Evolutionary conservation across 345 rosid species (phyloP).

Genomic region (Dimocarpus longan): DNA sequence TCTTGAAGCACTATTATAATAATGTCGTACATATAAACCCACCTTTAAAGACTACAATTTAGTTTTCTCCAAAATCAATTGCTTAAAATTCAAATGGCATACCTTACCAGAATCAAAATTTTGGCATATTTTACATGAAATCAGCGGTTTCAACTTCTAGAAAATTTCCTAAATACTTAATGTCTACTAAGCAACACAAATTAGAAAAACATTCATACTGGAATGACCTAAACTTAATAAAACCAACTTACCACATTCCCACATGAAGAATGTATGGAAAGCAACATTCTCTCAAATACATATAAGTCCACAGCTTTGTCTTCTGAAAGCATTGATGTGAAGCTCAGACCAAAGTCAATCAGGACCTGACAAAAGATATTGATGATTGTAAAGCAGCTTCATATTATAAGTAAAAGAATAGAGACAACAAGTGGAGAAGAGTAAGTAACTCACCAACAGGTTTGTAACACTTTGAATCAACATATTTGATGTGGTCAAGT

Average conservation of each 20-base stretch:
- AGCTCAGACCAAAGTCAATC: slow-evolving; percentile 94
- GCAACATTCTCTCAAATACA: slow-evolving; percentile 91
- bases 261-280: slow-evolving; percentile 94
- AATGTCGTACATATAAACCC: background rate
- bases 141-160: background rate
- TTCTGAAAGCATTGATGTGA: slow-evolving; percentile 89
- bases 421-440: slow-evolving; percentile 4
- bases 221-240: too few species aligned
- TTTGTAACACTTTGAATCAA: slow-evolving; percentile 58
- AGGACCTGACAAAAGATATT: slow-evolving; percentile 54
- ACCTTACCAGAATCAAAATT: background rate
- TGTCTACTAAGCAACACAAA: background rate
- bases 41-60: background rate
- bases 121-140: background rate
- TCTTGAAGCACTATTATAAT: background rate
- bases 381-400: slow-evolving; percentile 20
- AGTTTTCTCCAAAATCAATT: background rate
- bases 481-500: slow-evolving; percentile 95
- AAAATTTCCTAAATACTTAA: background rate
- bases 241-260: slow-evolving; percentile 83
- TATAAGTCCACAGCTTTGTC: slow-evolving; percentile 96
- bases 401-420: background rate
- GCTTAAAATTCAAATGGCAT: background rate
- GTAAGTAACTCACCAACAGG: slow-evolving; percentile 56
- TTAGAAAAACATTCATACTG: background rate